Evolutionary conservation across 768 basidiomycete genomes (phyloP), one percentile per base, ranked within the genome.

Genomic region (Lentinula guzmanii): DNA sequence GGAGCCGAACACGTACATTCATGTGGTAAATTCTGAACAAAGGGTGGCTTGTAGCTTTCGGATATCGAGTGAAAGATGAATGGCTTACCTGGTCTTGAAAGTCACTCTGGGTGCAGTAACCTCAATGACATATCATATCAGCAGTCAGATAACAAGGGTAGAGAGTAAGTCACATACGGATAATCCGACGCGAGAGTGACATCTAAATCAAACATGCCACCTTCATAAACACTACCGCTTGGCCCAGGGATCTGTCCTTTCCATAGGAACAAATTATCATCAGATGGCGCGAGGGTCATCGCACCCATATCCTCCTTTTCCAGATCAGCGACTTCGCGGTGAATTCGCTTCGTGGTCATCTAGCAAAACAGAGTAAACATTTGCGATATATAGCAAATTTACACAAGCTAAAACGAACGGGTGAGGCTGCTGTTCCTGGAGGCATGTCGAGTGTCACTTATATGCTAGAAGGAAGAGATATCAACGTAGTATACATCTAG

Each of bases 261-360:
- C 92, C 92, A 94, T 31, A 82, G 67, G 70, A 86, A 88, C 59
- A 93, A 72, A 66, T 83, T 82, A 63, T 86, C 82, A 54, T 82
- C 83, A 13, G 80, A 75, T 4, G 92, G 92, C 34, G 79, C 77
- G 18, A 94, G 82, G 0, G 79, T 80, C 64, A 93, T 93, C 31
- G 75, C 66, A 5, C 91, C 92, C 39, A 92, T 75, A 71, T 94
- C 91, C 70, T 93, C 91, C 71, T 90, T 91, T 82, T 85, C 80
- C 37, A 89, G 74, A 74, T 93, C 90, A 5, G 84, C 81, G 37
- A 93, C 85, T 74, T 94, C 91, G 62, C 89, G 86, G 64, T 89
- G 83, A 43, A 94, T 93, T 48, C 91, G 87, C 75, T 91, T 93
- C 65, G 91, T 72, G 5, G 91, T 89, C 68, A 83, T 85, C 66